phyloP scores from a whole-genome alignment of 2,329 filamentous ascomycete genomes.

The Albifimbria verrucaria region DNA sequence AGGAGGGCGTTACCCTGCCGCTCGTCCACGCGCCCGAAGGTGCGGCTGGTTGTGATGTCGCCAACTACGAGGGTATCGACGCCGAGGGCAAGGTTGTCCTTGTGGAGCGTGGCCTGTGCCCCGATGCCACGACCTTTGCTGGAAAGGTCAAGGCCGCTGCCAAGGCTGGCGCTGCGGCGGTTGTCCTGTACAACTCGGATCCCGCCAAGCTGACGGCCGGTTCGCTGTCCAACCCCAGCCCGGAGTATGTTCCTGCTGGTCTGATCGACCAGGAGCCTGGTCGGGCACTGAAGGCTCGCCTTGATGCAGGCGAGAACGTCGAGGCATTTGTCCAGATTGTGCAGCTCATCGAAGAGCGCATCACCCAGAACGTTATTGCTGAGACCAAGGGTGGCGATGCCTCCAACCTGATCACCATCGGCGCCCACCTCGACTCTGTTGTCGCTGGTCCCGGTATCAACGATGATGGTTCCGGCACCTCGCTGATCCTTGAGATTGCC shows the following conservation, averaged over 20 bases:
- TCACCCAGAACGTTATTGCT: conserved; percentile 41
- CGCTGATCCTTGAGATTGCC: conserved; percentile 37
- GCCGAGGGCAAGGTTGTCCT: conserved; percentile 28
- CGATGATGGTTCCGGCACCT: conserved; percentile 41
- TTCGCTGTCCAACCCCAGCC: conserved; percentile 19
- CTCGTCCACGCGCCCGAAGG: conserved; percentile 25
- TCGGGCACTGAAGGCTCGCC: conserved; percentile 21
- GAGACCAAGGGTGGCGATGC: conserved; percentile 42
- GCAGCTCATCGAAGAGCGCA: conserved; percentile 31
- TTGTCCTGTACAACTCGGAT: conserved; percentile 28
- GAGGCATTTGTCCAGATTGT: conserved; percentile 32
- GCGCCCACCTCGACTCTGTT: conserved; percentile 41
- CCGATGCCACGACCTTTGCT: conserved; percentile 26
- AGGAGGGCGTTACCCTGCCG: conserved; percentile 22
- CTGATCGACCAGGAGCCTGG: conserved; percentile 28
- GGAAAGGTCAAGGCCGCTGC: conserved; percentile 25
- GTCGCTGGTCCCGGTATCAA: conserved; percentile 43
- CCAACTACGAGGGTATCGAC: conserved; percentile 21
- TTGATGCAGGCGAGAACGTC: conserved; percentile 28
- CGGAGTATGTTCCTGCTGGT: conserved; percentile 23
- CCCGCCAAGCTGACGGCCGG: conserved; percentile 25
- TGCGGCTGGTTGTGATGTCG: conserved; percentile 17
- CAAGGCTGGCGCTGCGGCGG: conserved; percentile 23
- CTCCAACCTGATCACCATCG: conserved; percentile 38
- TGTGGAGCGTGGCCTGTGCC: conserved; percentile 26